Percentiles rank a stretch among this genome's conserved stretches.
Conservation (phyloP, 345 rosid species). For the Acer campestre region DNA sequence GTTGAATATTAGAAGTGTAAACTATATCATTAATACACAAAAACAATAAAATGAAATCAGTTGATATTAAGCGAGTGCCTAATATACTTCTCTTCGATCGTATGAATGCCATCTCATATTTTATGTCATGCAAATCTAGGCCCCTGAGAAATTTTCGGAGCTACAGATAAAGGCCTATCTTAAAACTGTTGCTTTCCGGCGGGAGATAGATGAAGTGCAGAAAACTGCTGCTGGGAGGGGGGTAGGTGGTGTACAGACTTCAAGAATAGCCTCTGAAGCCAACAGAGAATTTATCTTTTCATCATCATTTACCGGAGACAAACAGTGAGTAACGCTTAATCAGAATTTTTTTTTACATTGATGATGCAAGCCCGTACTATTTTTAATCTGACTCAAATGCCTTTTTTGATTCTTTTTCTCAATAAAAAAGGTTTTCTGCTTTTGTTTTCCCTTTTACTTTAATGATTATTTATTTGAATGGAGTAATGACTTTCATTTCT, state of each 20-base stretch:
- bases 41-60: not conserved
- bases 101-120: conserved; percentile 17
- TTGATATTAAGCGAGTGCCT: not conserved
- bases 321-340: conserved; percentile 59
- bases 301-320: conserved; percentile 84
- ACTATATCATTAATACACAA: not conserved
- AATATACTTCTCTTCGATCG: not conserved
- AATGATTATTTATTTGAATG: not conserved
- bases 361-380: not conserved
- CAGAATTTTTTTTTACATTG: not conserved
- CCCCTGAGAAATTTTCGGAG: conserved; percentile 88
- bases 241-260: conserved; percentile 82
- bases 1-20: not conserved
- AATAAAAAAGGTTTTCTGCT: not conserved
- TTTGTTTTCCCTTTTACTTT: not conserved
- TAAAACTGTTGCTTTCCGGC: conserved; percentile 93
- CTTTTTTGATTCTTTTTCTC: not conserved
- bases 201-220: conserved; percentile 92
- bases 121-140: conserved; percentile 45
- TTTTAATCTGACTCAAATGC: not conserved
- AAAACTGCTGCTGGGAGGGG: conserved; percentile 84
- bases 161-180: conserved; percentile 94
- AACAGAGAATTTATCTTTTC: conserved; percentile 94
- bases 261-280: conserved; percentile 95
- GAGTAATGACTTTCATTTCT: conserved; percentile 11